These are phyloP conservation scores for Cylindrotheca closterium DNA, from an alignment of 108 stramenopile genomes.

Conservation along the genomic window DNA sequence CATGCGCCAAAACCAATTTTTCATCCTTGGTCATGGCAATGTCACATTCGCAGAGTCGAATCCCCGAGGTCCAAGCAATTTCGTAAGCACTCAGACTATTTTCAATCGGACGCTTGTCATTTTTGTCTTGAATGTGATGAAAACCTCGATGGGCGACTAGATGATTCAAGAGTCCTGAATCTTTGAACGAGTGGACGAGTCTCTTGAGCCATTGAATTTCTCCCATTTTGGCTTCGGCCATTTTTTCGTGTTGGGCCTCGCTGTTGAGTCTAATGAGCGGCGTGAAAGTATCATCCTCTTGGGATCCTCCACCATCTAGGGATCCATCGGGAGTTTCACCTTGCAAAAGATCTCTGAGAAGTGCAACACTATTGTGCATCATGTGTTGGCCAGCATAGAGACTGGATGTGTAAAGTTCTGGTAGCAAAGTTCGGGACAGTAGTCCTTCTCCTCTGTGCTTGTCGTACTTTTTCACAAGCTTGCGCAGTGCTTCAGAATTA, in stretches of 20 bases:
- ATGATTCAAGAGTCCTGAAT: constrained; percentile 13
- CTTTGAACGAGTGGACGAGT: constrained; percentile 30
- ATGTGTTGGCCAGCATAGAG: constrained; percentile 41
- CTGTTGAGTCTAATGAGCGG: constrained; percentile 12
- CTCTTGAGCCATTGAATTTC: constrained; percentile 59
- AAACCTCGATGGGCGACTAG: constrained; percentile 79
- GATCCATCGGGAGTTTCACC: constrained; percentile 32
- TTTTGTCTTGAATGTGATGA: constrained; percentile 57
- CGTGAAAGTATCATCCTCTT: no score
- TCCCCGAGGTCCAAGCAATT: constrained; percentile 69
- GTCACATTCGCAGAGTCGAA: constrained; percentile 79
- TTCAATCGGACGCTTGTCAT: constrained; percentile 63
- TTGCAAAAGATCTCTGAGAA: constrained; percentile 43
- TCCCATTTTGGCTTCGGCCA: constrained; percentile 34
- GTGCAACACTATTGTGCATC: constrained; percentile 47
- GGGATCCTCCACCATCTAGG: no score
- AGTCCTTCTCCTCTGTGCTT: constrained; percentile 26
- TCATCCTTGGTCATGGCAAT: constrained; percentile 79
- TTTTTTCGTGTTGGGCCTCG: constrained; percentile 16
- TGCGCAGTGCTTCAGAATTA: constrained; percentile 69
- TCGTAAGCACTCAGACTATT: constrained; percentile 74
- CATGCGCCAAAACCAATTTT: constrained; percentile 71
- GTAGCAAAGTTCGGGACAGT: constrained; percentile 46
- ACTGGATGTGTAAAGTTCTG: constrained; percentile 53
- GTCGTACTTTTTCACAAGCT: constrained; percentile 76